Evolutionary conservation across 495 filamentous ascomycete genomes (phyloP).

Genomic region (Aspergillus carlsbadensis): DNA sequence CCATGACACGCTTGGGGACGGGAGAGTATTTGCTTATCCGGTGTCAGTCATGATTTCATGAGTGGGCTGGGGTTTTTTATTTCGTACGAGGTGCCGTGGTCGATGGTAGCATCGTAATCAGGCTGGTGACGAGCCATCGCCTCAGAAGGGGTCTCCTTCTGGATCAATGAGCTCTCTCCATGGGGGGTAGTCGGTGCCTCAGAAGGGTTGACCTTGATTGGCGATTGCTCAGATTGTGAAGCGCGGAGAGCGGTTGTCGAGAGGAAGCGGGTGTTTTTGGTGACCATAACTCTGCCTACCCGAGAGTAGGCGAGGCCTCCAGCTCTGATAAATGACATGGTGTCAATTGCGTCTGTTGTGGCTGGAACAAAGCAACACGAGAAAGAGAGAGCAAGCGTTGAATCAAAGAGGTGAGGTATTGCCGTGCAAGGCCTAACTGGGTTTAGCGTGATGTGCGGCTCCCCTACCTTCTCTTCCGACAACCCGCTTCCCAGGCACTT

Average conservation of each 20-base stretch:
- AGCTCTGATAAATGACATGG: conserved; percentile 48
- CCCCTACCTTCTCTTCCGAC: conserved; percentile 38
- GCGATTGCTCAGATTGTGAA: conserved; percentile 16
- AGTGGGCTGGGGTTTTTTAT: background rate
- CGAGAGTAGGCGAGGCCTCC: conserved; percentile 39
- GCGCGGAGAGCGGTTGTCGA: conserved; percentile 26
- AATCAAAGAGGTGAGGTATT: conserved; percentile 34
- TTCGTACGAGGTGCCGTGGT: conserved; percentile 78
- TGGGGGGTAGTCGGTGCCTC: conserved; percentile 39
- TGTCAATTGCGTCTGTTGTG: conserved; percentile 22
- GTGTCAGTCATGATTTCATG: conserved; percentile 22
- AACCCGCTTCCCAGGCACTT: conserved; percentile 40
- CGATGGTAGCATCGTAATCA: conserved; percentile 73
- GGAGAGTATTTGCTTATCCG: conserved; percentile 75
- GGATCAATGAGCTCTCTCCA: conserved; percentile 48
- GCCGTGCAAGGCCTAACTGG: conserved; percentile 37
- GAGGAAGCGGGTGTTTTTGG: conserved; percentile 39
- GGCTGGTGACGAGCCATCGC: conserved; percentile 65
- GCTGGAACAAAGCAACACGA: conserved; percentile 20
- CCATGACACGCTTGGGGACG: conserved; percentile 81
- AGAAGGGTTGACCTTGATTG: conserved; percentile 41
- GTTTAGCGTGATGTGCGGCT: conserved; percentile 41
- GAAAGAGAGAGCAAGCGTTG: conserved; percentile 11
- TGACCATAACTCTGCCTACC: conserved; percentile 29
- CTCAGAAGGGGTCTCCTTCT: conserved; percentile 50